phyloP scores from a whole-genome alignment of 2,329 filamentous ascomycete species.

The Claviceps fusiformis region DNA sequence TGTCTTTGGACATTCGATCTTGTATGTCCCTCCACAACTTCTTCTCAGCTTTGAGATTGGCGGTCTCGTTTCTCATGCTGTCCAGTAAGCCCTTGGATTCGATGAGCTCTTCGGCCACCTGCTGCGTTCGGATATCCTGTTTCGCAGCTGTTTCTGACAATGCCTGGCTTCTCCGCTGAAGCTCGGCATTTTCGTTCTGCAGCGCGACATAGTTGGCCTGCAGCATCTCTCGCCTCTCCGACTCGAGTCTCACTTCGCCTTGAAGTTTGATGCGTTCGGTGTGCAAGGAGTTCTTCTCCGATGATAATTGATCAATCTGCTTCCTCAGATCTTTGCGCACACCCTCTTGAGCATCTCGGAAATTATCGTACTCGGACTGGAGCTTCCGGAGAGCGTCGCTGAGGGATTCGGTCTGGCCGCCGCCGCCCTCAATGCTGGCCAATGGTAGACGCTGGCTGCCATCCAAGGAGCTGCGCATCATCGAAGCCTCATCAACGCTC shows the following conservation, averaged over 20 bases:
- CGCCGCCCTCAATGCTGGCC: conserved; percentile 39
- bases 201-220: conserved; percentile 76
- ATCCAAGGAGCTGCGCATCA: conserved; percentile 59
- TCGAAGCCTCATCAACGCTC: conserved; percentile 48
- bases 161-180: conserved; percentile 68
- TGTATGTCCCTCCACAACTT: conserved; percentile 91
- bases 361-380: conserved; percentile 79
- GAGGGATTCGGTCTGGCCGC: conserved; percentile 46
- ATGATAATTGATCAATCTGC: conserved; percentile 68
- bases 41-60: conserved; percentile 91
- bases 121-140: conserved; percentile 80
- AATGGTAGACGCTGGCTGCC: conserved; percentile 40
- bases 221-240: conserved; percentile 77
- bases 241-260: conserved; percentile 69
- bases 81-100: conserved; percentile 73
- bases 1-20: conserved; percentile 75
- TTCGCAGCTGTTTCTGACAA: conserved; percentile 75
- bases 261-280: conserved; percentile 66
- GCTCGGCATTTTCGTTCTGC: conserved; percentile 70
- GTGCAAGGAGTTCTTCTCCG: conserved; percentile 71
- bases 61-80: conserved; percentile 77
- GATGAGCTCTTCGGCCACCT: conserved; percentile 84
- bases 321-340: conserved; percentile 73
- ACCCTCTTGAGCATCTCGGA: conserved; percentile 70
- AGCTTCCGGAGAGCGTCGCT: conserved; percentile 72